Conservation (phyloP, 225 moss, liverwort and hornwort genomes). For the Pleurozium schreberi region DNA sequence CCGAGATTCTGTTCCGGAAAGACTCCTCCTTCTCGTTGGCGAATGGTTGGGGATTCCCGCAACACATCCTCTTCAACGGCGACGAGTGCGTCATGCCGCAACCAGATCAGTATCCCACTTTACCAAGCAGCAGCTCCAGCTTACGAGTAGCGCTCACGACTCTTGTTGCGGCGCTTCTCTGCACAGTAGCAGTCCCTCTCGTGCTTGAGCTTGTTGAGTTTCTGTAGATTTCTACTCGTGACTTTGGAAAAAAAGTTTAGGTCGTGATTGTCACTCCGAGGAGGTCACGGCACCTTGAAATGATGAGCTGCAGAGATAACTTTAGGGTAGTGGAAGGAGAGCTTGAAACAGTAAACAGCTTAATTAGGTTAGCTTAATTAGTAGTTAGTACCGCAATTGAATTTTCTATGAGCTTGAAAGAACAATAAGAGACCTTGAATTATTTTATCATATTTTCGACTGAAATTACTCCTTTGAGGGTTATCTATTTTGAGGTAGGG, state of each 20-base stretch:
- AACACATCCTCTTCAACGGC: conserved; percentile 34
- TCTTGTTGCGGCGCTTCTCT: background rate
- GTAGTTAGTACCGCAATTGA: background rate
- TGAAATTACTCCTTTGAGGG: background rate
- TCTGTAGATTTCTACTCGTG: background rate
- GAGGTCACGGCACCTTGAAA: too few species aligned
- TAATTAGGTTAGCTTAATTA: too few species aligned
- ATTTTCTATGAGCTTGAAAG: background rate
- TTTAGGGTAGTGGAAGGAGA: background rate
- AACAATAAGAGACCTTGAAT: background rate
- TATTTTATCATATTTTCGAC: background rate
- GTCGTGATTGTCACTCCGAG: too few species aligned
- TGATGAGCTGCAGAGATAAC: background rate
- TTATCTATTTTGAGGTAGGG: background rate
- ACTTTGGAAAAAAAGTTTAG: too few species aligned
- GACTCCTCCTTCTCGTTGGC: conserved; percentile 10
- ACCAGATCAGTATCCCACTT: conserved; percentile 14
- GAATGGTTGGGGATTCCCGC: conserved; percentile 45
- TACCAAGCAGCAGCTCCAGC: conserved; percentile 29
- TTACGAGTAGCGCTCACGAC: conserved; percentile 1
- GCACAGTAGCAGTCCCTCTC: conserved; percentile 1
- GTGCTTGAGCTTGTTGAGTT: background rate
- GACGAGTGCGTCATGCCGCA: conserved; percentile 28
- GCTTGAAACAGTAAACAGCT: background rate
- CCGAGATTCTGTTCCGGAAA: conserved; percentile 47